Base-by-base conservation (phyloP, 305 asterid genomes). In the Solanum hybrid region DNA sequence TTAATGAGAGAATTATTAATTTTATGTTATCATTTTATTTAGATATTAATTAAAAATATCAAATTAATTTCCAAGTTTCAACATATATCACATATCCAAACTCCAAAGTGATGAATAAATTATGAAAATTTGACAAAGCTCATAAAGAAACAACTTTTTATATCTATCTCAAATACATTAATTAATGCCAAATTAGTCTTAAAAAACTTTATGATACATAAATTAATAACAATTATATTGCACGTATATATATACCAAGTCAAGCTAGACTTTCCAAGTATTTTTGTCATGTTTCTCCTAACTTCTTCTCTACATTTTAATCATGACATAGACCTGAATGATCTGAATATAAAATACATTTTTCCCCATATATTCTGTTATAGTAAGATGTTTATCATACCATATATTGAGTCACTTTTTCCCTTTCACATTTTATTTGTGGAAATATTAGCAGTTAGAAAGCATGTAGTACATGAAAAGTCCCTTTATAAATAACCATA, bases 391-490 rank as follows among this genome's bases (percentile, higher is more conserved):
- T 61, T 61, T 42, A 42, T 13, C 20, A 42, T 13, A 42, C 61
- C 61, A 64, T 11, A 26, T 69, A 85, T 87, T 90, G 31, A 76
- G 6, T 77, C 90, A 51, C 13, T 46, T 79, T 64, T 40, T 74
- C 4, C 42, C 86, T 51, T 51, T 91, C 95, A 94, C 94, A 92
- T 93, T 91, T 92, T 92, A 91, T 93, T 91, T 90, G 94, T 89
- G 33, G 75, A 83, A 91, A 71, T 86, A 88, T 93, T 90, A 89
- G 93, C 92, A 77, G 93, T 92, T 91, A 77, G 89, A 85, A 78
- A 91, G 86, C 91, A 88, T 67, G 81, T 74, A 73, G 8, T 89
- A 89, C 96, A 85, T 92, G 94, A 92, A 42, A 88, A 90, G 83
- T 51, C 86, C 51, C 71, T 61, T 61, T 61, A 88, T 64, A 24